These are phyloP conservation scores for Trichoderma polysporum DNA, from an alignment of 2,329 filamentous ascomycete species.

Conservation along the genomic window DNA sequence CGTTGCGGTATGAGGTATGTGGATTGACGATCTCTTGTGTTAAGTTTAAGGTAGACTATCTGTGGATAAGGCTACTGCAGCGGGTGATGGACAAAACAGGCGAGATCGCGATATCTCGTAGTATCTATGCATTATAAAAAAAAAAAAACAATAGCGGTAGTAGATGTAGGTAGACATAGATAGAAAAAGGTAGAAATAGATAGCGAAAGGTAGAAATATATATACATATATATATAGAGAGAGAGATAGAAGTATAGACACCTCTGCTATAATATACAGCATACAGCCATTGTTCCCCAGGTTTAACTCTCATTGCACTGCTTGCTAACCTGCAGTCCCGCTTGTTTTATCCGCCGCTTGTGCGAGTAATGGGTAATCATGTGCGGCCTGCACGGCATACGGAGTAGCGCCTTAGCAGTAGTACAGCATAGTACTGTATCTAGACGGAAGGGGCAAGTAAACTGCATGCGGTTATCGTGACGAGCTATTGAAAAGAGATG, in stretches of 20 bases:
- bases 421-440: no score
- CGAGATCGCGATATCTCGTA: background rate
- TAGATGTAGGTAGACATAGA: background rate
- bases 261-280: background rate
- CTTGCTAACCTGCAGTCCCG: background rate
- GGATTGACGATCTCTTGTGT: background rate
- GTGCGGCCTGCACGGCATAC: background rate
- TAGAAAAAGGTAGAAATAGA: background rate
- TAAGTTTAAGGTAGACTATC: background rate
- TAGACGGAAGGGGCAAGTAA: background rate
- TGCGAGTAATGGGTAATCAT: background rate
- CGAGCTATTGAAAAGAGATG: background rate
- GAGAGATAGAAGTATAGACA: background rate
- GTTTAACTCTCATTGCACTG: background rate
- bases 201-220: background rate
- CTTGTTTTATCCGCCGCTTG: background rate
- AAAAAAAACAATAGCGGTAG: background rate
- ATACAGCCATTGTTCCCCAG: background rate
- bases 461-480: background rate
- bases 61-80: background rate
- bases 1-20: conserved; percentile 7
- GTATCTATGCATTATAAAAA: background rate
- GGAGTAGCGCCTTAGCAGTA: no score
- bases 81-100: background rate
- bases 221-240: no score